These are phyloP conservation scores for Parastagonospora avenae DNA, from an alignment of 2,329 filamentous ascomycete species.

Conservation along the genomic window DNA sequence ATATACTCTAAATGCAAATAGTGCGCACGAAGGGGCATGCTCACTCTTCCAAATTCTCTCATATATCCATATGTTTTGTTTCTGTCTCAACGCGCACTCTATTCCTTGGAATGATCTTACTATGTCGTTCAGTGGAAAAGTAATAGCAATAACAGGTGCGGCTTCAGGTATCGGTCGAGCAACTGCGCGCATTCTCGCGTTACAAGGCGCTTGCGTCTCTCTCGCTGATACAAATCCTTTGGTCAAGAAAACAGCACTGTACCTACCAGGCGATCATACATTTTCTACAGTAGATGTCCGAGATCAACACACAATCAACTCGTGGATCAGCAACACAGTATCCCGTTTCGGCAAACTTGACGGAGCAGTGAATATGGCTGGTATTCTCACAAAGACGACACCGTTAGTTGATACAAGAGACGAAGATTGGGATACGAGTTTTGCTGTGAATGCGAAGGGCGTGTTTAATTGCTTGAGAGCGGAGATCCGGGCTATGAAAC, in stretches of 20 bases:
- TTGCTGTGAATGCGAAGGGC: slow-evolving; percentile 42
- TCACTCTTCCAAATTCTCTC: too few species aligned
- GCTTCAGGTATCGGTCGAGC: slow-evolving; percentile 53
- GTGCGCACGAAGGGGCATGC: too few species aligned
- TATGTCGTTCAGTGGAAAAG: not conserved
- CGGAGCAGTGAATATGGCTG: slow-evolving; percentile 50
- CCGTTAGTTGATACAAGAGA: slow-evolving; percentile 29
- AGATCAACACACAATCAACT: slow-evolving; percentile 46
- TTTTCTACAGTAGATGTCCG: slow-evolving; percentile 54
- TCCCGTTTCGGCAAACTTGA: slow-evolving; percentile 41
- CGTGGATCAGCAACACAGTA: slow-evolving; percentile 44
- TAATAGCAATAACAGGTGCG: slow-evolving; percentile 21
- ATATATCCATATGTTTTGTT: not conserved
- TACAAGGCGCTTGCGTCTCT: slow-evolving; percentile 43
- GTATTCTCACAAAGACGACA: slow-evolving; percentile 33
- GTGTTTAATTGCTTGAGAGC: slow-evolving; percentile 40
- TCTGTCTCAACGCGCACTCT: not conserved
- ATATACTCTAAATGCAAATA: too few species aligned
- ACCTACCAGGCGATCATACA: slow-evolving; percentile 20
- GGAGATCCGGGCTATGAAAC: slow-evolving; percentile 17
- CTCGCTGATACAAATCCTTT: slow-evolving; percentile 42
- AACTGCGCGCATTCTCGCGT: slow-evolving; percentile 52
- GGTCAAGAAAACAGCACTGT: slow-evolving; percentile 44
- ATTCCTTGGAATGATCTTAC: not conserved
- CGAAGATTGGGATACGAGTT: slow-evolving; percentile 43